Percentiles rank a stretch among this genome's conserved stretches.
phyloP scores from a whole-genome alignment of 2,329 filamentous ascomycete species.

The Penicillium rolfsii region DNA sequence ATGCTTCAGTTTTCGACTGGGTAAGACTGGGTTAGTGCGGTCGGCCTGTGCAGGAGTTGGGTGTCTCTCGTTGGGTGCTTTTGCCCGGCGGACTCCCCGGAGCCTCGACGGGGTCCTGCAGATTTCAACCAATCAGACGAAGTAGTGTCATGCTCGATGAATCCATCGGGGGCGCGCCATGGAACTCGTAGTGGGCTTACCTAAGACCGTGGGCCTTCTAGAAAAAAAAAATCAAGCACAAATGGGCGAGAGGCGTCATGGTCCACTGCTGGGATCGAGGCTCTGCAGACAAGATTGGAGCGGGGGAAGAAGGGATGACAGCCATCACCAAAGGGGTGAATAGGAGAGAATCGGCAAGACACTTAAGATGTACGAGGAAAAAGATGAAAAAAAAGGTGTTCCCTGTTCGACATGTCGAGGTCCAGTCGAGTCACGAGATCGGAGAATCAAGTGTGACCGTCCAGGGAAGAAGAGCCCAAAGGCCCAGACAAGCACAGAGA shows the following conservation, averaged over 20 bases:
- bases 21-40: background rate
- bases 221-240: slow-evolving; percentile 24
- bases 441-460: background rate
- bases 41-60: background rate
- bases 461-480: background rate
- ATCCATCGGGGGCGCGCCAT: background rate
- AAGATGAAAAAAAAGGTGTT: background rate
- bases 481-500: background rate
- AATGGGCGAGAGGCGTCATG: slow-evolving; percentile 24
- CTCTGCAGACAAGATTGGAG: slow-evolving; percentile 12
- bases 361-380: background rate
- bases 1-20: background rate
- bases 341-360: background rate
- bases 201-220: slow-evolving; percentile 30
- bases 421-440: background rate
- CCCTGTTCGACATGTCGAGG: background rate
- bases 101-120: slow-evolving; percentile 27
- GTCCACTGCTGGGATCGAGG: slow-evolving; percentile 26
- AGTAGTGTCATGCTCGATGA: no score
- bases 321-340: background rate
- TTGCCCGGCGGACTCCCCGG: slow-evolving; percentile 24
- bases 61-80: background rate
- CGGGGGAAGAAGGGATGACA: background rate
- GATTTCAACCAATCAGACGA: slow-evolving; percentile 11
- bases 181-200: slow-evolving; percentile 13